Evolutionary conservation across 345 rosid genomes (phyloP).

Genomic region (Physaria fendleri): DNA sequence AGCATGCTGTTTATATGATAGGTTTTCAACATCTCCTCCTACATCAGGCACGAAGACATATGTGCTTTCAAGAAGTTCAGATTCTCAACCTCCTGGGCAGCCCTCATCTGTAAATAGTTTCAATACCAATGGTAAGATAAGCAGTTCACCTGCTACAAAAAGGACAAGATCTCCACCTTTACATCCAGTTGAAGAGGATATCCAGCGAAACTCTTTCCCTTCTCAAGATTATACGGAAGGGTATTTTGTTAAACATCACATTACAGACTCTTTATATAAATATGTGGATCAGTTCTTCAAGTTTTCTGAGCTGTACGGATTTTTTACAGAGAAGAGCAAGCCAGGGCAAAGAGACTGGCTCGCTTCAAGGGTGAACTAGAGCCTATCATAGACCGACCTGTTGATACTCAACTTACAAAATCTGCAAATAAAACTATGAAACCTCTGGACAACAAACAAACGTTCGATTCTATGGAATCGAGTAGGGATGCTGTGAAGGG

Average conservation of each 20-base stretch:
- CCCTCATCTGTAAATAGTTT: slow-evolving; percentile 28
- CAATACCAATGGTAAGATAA: slow-evolving; percentile 21
- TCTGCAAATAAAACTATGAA: slow-evolving; percentile 28
- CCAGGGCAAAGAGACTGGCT: slow-evolving; percentile 78
- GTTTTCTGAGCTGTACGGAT: slow-evolving; percentile 13
- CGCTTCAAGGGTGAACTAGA: slow-evolving; percentile 73
- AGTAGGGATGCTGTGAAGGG: slow-evolving; percentile 33
- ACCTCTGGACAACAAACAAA: slow-evolving; percentile 34
- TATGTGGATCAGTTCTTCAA: neutral
- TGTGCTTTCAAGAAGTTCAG: slow-evolving; percentile 38
- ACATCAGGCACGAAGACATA: slow-evolving; percentile 17
- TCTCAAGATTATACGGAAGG: slow-evolving; percentile 51
- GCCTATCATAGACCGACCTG: slow-evolving; percentile 33
- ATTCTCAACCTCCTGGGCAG: slow-evolving; percentile 36
- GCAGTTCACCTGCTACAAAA: slow-evolving; percentile 36
- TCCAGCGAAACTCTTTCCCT: slow-evolving; percentile 36
- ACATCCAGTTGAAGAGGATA: slow-evolving; percentile 35
- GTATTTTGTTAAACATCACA: slow-evolving; percentile 35
- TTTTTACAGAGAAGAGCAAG: slow-evolving; percentile 62
- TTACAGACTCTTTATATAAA: slow-evolving; percentile 3
- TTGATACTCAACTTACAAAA: slow-evolving; percentile 37
- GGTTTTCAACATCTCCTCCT: slow-evolving; percentile 30
- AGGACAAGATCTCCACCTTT: slow-evolving; percentile 69
- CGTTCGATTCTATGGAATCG: slow-evolving; percentile 30
- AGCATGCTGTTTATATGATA: slow-evolving; percentile 19